These are phyloP conservation scores for Debaryomyces udenii DNA, from an alignment of 1,139 yeast species.

Conservation along the genomic window DNA sequence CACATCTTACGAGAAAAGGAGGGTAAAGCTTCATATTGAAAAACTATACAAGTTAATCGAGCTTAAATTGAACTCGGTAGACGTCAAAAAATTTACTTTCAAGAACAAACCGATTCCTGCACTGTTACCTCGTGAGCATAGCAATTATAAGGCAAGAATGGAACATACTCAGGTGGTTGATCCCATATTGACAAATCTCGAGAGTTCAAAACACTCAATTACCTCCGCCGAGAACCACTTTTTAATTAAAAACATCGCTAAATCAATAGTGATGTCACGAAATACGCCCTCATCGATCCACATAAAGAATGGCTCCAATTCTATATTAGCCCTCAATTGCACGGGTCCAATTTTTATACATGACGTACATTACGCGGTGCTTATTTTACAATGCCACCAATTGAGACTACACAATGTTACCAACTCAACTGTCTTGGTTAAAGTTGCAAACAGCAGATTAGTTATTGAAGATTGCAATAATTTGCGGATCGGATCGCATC, in stretches of 20 bases:
- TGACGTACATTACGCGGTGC: conserved; percentile 24
- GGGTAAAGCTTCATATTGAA: conserved; percentile 19
- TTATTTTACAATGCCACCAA: conserved; percentile 42
- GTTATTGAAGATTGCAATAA: conserved; percentile 38
- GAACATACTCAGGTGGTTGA: conserved; percentile 16
- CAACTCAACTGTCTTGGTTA: conserved; percentile 25
- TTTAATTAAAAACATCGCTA: conserved; percentile 17
- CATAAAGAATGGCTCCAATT: conserved; percentile 22
- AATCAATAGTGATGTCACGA: conserved; percentile 16
- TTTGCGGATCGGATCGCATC: conserved; percentile 20
- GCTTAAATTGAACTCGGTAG: conserved; percentile 20
- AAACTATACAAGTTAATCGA: conserved; percentile 24
- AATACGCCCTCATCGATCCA: conserved; percentile 24
- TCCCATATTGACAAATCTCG: conserved; percentile 22
- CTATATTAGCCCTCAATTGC: conserved; percentile 25
- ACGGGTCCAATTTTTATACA: conserved; percentile 38
- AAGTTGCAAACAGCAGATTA: conserved; percentile 28
- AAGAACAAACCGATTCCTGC: conserved; percentile 29
- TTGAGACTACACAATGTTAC: conserved; percentile 37
- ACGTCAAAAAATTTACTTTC: conserved; percentile 25
- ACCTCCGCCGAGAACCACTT: conserved; percentile 19
- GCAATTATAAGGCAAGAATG: neutral
- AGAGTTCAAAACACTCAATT: conserved; percentile 11
- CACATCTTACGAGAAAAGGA: conserved; percentile 20
- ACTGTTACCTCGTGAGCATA: neutral